Conservation (phyloP, 1,284 basidiomycete species). For the Grifola frondosa region DNA sequence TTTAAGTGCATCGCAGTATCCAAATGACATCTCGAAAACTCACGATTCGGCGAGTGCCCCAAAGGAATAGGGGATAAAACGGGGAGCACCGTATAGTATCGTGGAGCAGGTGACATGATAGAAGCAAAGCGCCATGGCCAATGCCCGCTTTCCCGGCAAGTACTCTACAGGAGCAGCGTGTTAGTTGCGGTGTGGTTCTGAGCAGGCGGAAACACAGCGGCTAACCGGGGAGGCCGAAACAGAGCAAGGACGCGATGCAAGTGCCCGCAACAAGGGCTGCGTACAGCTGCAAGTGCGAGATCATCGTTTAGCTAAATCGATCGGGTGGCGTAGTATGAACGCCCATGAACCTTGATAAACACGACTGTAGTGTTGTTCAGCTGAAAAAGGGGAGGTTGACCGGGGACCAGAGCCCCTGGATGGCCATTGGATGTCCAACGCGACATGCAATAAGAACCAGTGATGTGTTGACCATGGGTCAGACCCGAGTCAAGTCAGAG, state of each 20-base stretch:
- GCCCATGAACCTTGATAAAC: constrained; percentile 58
- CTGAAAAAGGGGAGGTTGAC: constrained; percentile 67
- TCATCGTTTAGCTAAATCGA: background rate
- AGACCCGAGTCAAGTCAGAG: no score
- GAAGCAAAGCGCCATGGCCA: constrained; percentile 72
- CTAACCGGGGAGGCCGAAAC: constrained; percentile 64
- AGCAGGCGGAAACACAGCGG: constrained; percentile 16
- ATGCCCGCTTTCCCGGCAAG: constrained; percentile 79
- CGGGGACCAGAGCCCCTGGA: constrained; percentile 72
- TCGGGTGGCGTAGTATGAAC: background rate
- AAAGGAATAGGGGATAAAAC: constrained; percentile 74
- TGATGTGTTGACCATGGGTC: no score
- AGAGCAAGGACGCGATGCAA: constrained; percentile 59
- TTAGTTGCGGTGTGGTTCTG: background rate
- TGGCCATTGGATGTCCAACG: constrained; percentile 73
- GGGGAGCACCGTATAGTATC: constrained; percentile 70
- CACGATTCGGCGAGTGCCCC: constrained; percentile 62
- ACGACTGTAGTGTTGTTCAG: constrained; percentile 79
- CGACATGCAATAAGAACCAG: constrained; percentile 80
- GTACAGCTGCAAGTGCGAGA: constrained; percentile 50
- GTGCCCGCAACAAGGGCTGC: constrained; percentile 56
- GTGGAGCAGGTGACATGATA: constrained; percentile 78
- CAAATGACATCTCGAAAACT: no score
- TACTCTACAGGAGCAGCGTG: constrained; percentile 53
- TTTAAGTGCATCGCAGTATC: no score